A percentile compares a stretch with the other conserved stretches of the same genome.
Conservation (phyloP, 306 rosid species). For the Vicia faba region DNA sequence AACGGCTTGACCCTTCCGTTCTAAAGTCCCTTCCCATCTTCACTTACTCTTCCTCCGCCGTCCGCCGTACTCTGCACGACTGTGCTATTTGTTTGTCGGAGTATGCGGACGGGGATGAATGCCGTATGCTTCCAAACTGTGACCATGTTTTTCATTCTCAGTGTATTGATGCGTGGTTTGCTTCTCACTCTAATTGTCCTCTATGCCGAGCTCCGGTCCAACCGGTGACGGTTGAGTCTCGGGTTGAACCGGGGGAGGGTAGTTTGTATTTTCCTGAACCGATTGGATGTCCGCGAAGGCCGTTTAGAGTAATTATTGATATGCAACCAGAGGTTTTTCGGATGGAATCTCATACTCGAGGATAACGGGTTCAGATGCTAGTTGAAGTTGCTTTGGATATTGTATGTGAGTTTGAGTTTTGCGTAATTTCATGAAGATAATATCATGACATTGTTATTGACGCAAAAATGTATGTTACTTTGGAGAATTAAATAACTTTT, state of each 20-base stretch:
- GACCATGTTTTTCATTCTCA: conserved; percentile 51
- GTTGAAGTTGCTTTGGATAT: too few relatives aligned
- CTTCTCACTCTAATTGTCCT: conserved; percentile 60
- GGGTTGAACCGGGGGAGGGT: conserved; percentile 23
- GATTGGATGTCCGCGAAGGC: conserved; percentile 41
- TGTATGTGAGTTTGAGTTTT: too few relatives aligned
- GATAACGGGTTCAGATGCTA: neutral
- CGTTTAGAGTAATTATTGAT: conserved; percentile 28
- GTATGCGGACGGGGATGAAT: conserved; percentile 45
- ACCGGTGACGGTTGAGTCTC: neutral
- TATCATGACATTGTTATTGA: too few relatives aligned
- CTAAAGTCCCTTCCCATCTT: conserved; percentile 52
- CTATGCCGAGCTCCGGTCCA: conserved; percentile 46
- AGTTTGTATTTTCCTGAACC: conserved; percentile 32
- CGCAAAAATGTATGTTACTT: too few relatives aligned
- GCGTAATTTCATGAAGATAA: too few relatives aligned
- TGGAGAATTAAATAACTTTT: too few relatives aligned
- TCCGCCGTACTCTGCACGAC: conserved; percentile 22
- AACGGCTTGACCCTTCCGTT: conserved; percentile 42
- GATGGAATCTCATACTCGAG: conserved; percentile 12
- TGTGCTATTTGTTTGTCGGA: conserved; percentile 62
- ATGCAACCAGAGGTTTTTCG: neutral
- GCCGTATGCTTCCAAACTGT: conserved; percentile 55
- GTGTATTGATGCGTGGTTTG: conserved; percentile 59
- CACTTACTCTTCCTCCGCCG: conserved; percentile 34